Base-by-base conservation (phyloP, 1,284 basidiomycete genomes). In the Boletus smithii region DNA sequence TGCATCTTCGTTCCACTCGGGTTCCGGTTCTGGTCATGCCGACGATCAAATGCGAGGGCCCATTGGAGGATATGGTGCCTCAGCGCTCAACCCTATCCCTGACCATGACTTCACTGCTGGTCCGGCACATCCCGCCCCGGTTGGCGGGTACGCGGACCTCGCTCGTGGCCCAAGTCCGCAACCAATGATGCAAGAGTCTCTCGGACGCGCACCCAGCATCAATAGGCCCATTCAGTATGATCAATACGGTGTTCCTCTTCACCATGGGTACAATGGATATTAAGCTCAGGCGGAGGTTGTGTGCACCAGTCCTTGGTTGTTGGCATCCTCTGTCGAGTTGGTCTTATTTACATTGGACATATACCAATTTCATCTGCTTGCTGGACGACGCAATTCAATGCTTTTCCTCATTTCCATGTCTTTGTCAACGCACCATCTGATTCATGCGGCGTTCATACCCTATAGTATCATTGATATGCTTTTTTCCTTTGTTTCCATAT, bases 61-160 rank as follows among this genome's bases (percentile, higher is more conserved):
- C 27, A 41, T 53, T 34, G 58, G 59, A 23, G 65, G 51, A 39
- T 59, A 68, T 40, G 55, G 59, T 22, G 16, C 50, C 44, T 20
- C 62, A 18, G 16, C 54, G 27, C 63, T 74, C 42, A 66, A 67
- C 54, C 72, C 76, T 39, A 64, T 85, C 49, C 83, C 81, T 30
- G 75, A 86, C 32, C 90, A 92, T 66, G 90, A 92, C 69, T 92
- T 91, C 69, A 91, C 88, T 24, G 79, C 88, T 39, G 84, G 82
- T 17, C 55, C 80, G 31, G 54, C 71, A 14, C 62, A 71, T 40
- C 72, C 82, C 40, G 79, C 81, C 9, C 79, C 84, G 22, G 77
- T 84, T 48, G 86, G 85, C 48, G 86, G 85, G 26, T 90, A 90
- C 60, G 88, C 87, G 36, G 85, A 90, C 61, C 77, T 90, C 35